phyloP scores from a whole-genome alignment of 2,329 filamentous ascomycete genomes.

The Plectosphaerella cucumerina region DNA sequence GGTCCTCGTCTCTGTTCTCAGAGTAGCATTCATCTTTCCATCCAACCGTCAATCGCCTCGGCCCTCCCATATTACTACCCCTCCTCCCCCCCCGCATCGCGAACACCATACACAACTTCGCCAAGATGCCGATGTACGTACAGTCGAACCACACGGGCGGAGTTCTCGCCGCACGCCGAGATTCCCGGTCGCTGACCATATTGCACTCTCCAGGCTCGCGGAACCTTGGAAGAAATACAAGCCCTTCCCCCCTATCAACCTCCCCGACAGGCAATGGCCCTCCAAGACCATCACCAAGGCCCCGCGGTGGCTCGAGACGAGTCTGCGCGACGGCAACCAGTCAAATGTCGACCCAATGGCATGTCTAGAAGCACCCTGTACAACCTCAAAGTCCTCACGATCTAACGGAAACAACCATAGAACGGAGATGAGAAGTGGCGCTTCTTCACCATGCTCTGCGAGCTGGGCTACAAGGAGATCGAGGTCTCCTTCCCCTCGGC shows the following conservation, averaged over 20 bases:
- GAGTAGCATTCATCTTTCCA: too few species aligned
- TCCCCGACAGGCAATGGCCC: slow-evolving; percentile 78
- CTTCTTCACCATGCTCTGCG: slow-evolving; percentile 91
- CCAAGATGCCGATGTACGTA: slow-evolving; percentile 13
- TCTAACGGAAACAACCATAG: slow-evolving; percentile 35
- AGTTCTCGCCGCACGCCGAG: too few species aligned
- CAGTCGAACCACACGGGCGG: not conserved
- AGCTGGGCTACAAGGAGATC: slow-evolving; percentile 96
- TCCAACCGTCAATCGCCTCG: too few species aligned
- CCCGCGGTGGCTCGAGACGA: slow-evolving; percentile 68
- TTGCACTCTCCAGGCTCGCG: slow-evolving; percentile 7
- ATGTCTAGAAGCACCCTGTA: slow-evolving; percentile 21
- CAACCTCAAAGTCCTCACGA: not conserved
- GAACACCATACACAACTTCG: not conserved
- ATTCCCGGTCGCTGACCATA: not conserved
- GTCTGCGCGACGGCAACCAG: slow-evolving; percentile 87
- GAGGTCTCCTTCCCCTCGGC: slow-evolving; percentile 94
- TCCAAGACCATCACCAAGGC: slow-evolving; percentile 77
- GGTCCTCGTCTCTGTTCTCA: too few species aligned
- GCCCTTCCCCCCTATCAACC: slow-evolving; percentile 44
- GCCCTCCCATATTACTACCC: too few species aligned
- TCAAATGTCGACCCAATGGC: slow-evolving; percentile 85
- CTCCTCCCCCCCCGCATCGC: too few species aligned
- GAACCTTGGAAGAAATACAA: slow-evolving; percentile 16
- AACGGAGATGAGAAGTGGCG: slow-evolving; percentile 92